Evolutionary conservation across 2,329 filamentous ascomycete species (phyloP), one percentile per base, ranked within the genome.

Genomic region (Penicillium sp.): DNA sequence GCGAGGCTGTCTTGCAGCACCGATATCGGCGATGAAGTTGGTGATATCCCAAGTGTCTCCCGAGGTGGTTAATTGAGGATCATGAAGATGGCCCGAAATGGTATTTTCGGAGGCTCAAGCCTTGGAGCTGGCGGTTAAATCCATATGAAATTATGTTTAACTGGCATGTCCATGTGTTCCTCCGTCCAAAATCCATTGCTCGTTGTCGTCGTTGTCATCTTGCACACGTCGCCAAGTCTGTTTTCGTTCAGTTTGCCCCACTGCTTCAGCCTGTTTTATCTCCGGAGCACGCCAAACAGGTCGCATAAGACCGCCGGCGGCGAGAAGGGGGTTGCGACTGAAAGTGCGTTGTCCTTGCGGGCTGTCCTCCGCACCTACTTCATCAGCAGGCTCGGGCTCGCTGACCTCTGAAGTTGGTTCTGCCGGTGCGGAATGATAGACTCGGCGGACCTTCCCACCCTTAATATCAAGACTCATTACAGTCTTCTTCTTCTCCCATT

Each of bases 401-500:
- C 32, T 59, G 7, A 50, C n/a, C n/a, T 60, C 66, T 1, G 58
- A 59, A 32, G 53, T 64, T 39, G 57, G 40, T 20, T 69, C 69
- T 16, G 62, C 61, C 59, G 69, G 69, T 57, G 76, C 72, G 67
- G 58, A 72, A 63, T 70, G 62, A 69, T 58, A 76, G 54, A 57
- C 73, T 57, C 83, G 85, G 5, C 94, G 86, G 3, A 96, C 85
- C 65, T 88, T 92, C 18, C 88, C 87, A 0, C 87, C 88, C 9
- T 87, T 86, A 0, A 96, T 77, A 70, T 96, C 91, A 58, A 96
- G 89, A 68, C 89, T 93, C 62, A 95, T 83, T 1, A 97, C 88
- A 58, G 94, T 87, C 65, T 83, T 85, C 56, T 90, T 83, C 81
- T 93, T 96, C 77, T 97, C 92, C 73, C 92, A 96, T 60, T 95